Evolutionary conservation across 2,329 filamentous ascomycete species (phyloP).

Genomic region (Mycosphaerella sp.): DNA sequence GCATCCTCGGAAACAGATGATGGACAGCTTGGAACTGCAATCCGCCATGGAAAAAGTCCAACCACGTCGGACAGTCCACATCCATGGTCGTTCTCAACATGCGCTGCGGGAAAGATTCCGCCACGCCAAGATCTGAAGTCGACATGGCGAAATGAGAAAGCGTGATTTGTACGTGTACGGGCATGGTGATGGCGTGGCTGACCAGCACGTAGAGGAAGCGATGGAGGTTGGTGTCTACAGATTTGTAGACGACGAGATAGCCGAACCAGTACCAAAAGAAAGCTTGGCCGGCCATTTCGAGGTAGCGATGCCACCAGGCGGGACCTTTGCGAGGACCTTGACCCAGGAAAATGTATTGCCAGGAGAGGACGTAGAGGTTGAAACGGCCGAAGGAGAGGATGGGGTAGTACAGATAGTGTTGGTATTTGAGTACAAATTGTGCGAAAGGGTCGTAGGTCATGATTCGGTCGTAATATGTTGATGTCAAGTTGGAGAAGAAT

Average conservation of each 20-base stretch:
- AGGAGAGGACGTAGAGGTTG: slow-evolving; percentile 64
- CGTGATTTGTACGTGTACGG: slow-evolving; percentile 65
- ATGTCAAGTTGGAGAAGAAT: slow-evolving; percentile 58
- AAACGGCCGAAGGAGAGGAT: slow-evolving; percentile 60
- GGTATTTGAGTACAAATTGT: slow-evolving; percentile 53
- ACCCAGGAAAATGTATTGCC: slow-evolving; percentile 55
- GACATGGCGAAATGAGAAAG: slow-evolving; percentile 68
- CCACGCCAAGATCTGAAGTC: slow-evolving; percentile 56
- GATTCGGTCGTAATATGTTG: slow-evolving; percentile 59
- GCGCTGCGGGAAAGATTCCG: slow-evolving; percentile 62
- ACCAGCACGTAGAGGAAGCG: slow-evolving; percentile 58
- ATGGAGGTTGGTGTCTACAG: slow-evolving; percentile 52
- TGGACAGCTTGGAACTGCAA: slow-evolving; percentile 68
- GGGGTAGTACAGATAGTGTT: slow-evolving; percentile 63
- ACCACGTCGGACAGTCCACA: slow-evolving; percentile 63
- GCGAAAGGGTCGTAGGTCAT: slow-evolving; percentile 59
- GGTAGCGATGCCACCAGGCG: slow-evolving; percentile 62
- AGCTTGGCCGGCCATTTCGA: slow-evolving; percentile 56
- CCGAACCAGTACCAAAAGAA: slow-evolving; percentile 65
- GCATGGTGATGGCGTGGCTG: slow-evolving; percentile 59
- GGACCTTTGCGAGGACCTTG: slow-evolving; percentile 53
- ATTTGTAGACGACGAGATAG: slow-evolving; percentile 56
- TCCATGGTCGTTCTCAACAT: slow-evolving; percentile 69
- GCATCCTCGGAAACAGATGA: slow-evolving; percentile 62
- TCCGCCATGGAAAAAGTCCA: slow-evolving; percentile 66